Percentiles rank a stretch among this genome's conserved stretches.
Conservation (phyloP, 75 land plant genomes). For the Picea sitchensis region DNA sequence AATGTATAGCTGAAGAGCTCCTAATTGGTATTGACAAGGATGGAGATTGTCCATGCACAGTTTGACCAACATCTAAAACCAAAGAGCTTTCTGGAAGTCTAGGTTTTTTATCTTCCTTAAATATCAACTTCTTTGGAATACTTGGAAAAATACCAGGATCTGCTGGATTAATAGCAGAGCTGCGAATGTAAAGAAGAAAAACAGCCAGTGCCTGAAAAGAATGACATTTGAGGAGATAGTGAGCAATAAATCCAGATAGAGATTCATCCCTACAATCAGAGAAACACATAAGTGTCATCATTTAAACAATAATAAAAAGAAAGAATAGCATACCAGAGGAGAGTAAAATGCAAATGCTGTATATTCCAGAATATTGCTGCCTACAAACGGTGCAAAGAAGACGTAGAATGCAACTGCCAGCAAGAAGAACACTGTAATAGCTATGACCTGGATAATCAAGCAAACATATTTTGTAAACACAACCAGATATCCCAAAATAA, state of each 20-base stretch:
- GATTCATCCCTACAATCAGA: background rate
- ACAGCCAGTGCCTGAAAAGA: constrained; percentile 69
- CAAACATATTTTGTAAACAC: background rate
- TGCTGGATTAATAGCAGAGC: constrained; percentile 86
- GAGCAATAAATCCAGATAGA: background rate
- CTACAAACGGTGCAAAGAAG: constrained; percentile 92
- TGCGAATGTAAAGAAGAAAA: constrained; percentile 74
- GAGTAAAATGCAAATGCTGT: constrained; percentile 60
- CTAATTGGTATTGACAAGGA: constrained; percentile 39
- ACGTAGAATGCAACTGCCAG: constrained; percentile 86
- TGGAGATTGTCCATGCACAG: constrained; percentile 30
- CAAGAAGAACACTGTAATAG: constrained; percentile 90
- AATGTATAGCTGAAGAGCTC: constrained; percentile 32
- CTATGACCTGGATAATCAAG: constrained; percentile 65
- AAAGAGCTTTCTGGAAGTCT: constrained; percentile 22
- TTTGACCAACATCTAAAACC: constrained; percentile 25
- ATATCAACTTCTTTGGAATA: constrained; percentile 19
- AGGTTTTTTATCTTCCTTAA: constrained; percentile 26
- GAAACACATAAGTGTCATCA: background rate
- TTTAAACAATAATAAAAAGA: background rate
- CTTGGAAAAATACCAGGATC: constrained; percentile 74
- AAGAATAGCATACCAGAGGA: constrained; percentile 61
- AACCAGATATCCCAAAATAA: background rate
- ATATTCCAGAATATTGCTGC: constrained; percentile 59
- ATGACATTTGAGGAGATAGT: background rate